A percentile compares a stretch with the other conserved stretches of the same genome.
phyloP scores from a whole-genome alignment of 148 eudicot genomes.

The Talinum fruticosum region DNA sequence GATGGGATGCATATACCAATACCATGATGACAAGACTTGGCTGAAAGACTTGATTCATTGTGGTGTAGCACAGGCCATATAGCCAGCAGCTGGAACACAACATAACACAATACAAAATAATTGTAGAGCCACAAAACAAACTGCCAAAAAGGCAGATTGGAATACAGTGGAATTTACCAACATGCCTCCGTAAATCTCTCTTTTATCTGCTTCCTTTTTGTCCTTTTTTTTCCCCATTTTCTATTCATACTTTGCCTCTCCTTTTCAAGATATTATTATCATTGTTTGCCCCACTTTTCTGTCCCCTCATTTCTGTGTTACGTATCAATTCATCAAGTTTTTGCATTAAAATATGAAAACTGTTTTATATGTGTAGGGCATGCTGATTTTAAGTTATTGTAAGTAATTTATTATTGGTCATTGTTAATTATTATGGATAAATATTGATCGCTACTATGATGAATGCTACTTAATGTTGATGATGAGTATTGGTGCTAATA shows the following conservation, averaged over 20 bases:
- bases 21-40: conserved; percentile 13
- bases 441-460: no score
- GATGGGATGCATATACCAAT: no score
- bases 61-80: not conserved
- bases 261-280: not conserved
- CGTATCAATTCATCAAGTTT: not conserved
- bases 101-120: conserved; percentile 13
- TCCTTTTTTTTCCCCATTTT: not conserved
- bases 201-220: conserved; percentile 11
- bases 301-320: not conserved
- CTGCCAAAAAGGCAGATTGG: conserved; percentile 25
- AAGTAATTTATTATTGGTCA: no score
- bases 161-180: conserved; percentile 16
- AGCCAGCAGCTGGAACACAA: conserved; percentile 7
- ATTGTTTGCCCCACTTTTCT: not conserved
- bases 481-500: no score
- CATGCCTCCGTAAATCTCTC: conserved; percentile 28
- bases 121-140: conserved; percentile 8
- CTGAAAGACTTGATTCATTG: not conserved
- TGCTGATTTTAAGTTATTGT: no score
- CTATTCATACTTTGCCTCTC: not conserved
- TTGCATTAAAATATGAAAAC: not conserved
- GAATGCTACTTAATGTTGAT: no score
- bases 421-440: no score
- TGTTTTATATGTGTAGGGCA: no score